Base-by-base conservation (phyloP, 768 basidiomycete species). In the Russula emetica region DNA sequence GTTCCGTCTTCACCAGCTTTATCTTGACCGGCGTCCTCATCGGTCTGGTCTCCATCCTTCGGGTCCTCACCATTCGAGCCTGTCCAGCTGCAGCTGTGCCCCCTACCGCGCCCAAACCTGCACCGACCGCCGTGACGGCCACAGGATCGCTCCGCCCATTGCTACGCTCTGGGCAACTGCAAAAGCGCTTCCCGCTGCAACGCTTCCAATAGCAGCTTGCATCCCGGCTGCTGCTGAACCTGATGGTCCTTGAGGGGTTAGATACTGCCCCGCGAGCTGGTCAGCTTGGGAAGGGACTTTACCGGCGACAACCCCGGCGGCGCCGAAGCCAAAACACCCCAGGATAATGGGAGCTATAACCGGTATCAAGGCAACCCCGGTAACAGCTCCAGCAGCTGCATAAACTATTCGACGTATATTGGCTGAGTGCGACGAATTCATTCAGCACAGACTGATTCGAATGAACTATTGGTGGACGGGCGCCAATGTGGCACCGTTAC, bases 201-300 rank as follows among this genome's bases (percentile, higher is more conserved):
- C 58, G 42, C 58, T 65, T 2, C 63, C 63, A 13, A 67, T 64
- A 6, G 40, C 36, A 13, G 66, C 34, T n/a, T 67, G 63, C 0
- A 61, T 60, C 1, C 22, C 42, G 9, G 58, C 59, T 14, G 66
- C 59, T 7, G 60, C 18, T 0, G 42, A 28, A 20, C 64, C 61
- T 66, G 26, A 5, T 42, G 4, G 9, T n/a, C 20, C 0, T 16
- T 1, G 42, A 44, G 20, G 20, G 18, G 20, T 44, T 44, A 49
- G 47, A 26, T 49, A 13, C 13, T 13, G 6, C n/a, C 22, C 24
- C 45, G 6, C 36, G 36, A 36, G 36, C 34, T 11, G 34, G 34
- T 16, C 5, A 14, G 8, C 22, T 10, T 24, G 24, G 44, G 14
- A 18, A 24, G 18, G n/a, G 34, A 7, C 40, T 36, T 57, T 16